Evolutionary conservation across 2,329 filamentous ascomycete species (phyloP).

Genomic region (Ceratocystis lukuohia): DNA sequence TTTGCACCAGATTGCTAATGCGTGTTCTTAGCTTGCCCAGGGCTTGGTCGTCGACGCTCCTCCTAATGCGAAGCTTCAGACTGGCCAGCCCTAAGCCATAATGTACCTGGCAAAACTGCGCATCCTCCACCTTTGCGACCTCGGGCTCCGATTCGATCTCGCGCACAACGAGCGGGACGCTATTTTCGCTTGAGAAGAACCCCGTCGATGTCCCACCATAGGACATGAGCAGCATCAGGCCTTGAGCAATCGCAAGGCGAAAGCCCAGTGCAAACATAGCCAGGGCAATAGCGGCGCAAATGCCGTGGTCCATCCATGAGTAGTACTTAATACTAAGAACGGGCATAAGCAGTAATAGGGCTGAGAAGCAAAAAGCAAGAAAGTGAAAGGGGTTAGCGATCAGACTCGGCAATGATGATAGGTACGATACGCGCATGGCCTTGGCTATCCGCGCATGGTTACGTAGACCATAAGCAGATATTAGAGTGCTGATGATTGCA

Average conservation of each 20-base stretch:
- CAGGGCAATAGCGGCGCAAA: slow-evolving; percentile 69
- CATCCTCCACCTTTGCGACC: slow-evolving; percentile 70
- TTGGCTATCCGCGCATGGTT: slow-evolving; percentile 89
- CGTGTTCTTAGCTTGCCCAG: slow-evolving; percentile 61
- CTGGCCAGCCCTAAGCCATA: slow-evolving; percentile 96
- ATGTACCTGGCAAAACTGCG: slow-evolving; percentile 96
- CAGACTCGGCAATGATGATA: slow-evolving; percentile 66
- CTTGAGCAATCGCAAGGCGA: slow-evolving; percentile 71
- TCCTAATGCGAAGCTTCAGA: slow-evolving; percentile 59
- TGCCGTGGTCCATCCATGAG: slow-evolving; percentile 61
- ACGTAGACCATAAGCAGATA: slow-evolving; percentile 74
- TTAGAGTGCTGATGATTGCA: slow-evolving; percentile 67
- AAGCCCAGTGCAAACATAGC: slow-evolving; percentile 81
- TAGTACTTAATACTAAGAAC: slow-evolving; percentile 68
- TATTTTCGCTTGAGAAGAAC: slow-evolving; percentile 25
- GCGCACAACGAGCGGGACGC: slow-evolving; percentile 60
- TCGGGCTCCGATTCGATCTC: slow-evolving; percentile 73
- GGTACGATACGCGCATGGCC: slow-evolving; percentile 74
- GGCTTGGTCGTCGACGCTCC: slow-evolving; percentile 54
- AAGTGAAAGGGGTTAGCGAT: slow-evolving; percentile 95
- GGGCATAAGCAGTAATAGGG: slow-evolving; percentile 66
- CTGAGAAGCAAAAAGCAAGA: slow-evolving; percentile 76
- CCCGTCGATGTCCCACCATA: slow-evolving; percentile 36
- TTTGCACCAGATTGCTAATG: slow-evolving; percentile 66
- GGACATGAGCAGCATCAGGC: slow-evolving; percentile 91